A percentile compares a stretch with the other conserved stretches of the same genome.
phyloP scores from a whole-genome alignment of 2,329 filamentous ascomycete genomes.

The Sphaceloma murrayae region DNA sequence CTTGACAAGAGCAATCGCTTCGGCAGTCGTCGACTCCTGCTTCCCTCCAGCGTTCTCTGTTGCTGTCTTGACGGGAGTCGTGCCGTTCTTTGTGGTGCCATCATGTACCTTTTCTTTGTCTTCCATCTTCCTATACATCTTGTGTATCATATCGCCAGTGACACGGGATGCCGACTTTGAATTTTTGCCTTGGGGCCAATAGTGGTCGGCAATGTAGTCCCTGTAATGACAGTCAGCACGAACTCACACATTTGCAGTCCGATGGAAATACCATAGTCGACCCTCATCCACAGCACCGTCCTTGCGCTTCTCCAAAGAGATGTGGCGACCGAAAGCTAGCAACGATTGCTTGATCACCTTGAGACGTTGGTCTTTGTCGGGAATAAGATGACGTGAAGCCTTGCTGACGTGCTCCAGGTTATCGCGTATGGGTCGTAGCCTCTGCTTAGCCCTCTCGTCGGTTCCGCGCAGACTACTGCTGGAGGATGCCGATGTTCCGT shows the following conservation, averaged over 20 bases:
- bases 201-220: constrained; percentile 27
- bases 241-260: neutral
- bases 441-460: constrained; percentile 35
- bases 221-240: constrained; percentile 17
- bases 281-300: constrained; percentile 23
- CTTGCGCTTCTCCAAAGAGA: constrained; percentile 38
- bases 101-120: constrained; percentile 15
- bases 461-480: constrained; percentile 46
- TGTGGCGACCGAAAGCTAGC: constrained; percentile 53
- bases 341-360: constrained; percentile 53
- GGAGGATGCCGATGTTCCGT: constrained; percentile 33
- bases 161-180: constrained; percentile 25
- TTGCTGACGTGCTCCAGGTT: constrained; percentile 51
- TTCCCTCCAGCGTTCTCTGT: constrained; percentile 3
- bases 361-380: constrained; percentile 52
- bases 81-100: constrained; percentile 5
- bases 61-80: constrained; percentile 2
- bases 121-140: constrained; percentile 31
- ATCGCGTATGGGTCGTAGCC: constrained; percentile 40
- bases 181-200: constrained; percentile 31
- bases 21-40: constrained; percentile 7
- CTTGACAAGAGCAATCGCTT: constrained; percentile 9
- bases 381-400: constrained; percentile 54
- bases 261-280: constrained; percentile 26
- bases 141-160: constrained; percentile 28